Evolutionary conservation across 1,284 basidiomycete species (phyloP).

Genomic region (Boletus semigastroideus): DNA sequence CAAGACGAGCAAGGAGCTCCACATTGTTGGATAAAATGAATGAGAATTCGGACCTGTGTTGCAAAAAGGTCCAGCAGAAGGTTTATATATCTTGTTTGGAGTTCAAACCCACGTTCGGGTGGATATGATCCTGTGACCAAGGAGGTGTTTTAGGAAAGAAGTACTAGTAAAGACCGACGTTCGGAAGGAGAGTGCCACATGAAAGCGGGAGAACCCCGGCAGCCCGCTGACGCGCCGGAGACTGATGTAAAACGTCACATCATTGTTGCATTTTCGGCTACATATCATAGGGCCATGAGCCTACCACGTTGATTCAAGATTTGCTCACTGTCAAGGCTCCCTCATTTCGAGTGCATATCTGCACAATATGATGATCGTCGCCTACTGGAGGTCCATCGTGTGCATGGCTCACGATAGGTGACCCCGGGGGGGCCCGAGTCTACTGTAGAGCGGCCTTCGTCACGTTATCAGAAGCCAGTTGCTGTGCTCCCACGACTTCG

Average conservation of each 20-base stretch:
- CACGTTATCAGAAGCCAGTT: too few relatives aligned
- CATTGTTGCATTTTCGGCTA: not conserved
- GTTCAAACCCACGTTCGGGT: not conserved
- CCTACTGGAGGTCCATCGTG: too few relatives aligned
- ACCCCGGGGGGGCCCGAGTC: too few relatives aligned
- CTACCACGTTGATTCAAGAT: too few relatives aligned
- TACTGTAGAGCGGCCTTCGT: too few relatives aligned
- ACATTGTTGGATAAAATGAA: conserved; percentile 17
- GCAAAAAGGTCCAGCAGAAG: not conserved
- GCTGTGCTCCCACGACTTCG: too few relatives aligned
- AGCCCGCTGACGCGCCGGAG: not conserved
- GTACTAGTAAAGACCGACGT: not conserved
- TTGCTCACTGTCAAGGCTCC: too few relatives aligned
- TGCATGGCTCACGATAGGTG: too few relatives aligned
- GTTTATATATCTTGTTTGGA: conserved; percentile 10
- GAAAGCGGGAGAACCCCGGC: conserved; percentile 1
- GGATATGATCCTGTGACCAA: not conserved
- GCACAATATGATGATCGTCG: too few relatives aligned
- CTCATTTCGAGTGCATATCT: too few relatives aligned
- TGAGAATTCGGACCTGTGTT: not conserved
- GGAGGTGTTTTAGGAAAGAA: not conserved
- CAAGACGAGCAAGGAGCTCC: conserved; percentile 11
- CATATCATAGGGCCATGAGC: not conserved
- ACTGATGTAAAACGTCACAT: not conserved
- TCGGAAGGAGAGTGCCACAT: not conserved